A percentile compares a stretch with the other conserved stretches of the same genome.
phyloP scores from a whole-genome alignment of 1,284 basidiomycete species.

The Sphaerobolus stellatus region DNA sequence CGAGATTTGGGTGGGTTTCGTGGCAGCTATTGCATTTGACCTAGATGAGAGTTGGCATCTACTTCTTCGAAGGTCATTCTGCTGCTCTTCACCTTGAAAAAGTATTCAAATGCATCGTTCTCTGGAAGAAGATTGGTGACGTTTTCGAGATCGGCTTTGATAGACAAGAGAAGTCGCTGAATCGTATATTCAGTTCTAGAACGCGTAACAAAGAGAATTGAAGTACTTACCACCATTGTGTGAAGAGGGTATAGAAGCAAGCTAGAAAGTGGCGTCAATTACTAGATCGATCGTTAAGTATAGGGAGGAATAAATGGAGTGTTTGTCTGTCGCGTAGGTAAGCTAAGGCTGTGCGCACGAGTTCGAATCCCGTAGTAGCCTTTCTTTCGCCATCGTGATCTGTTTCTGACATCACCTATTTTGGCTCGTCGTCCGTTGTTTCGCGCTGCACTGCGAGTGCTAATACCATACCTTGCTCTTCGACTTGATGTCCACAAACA shows the following conservation, averaged over 20 bases:
- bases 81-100: conserved; percentile 58
- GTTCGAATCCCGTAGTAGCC: conserved; percentile 16
- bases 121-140: conserved; percentile 66
- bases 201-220: not conserved
- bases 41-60: conserved; percentile 35
- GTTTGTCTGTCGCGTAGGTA: not conserved
- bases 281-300: not conserved
- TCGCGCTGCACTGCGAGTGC: too few species aligned
- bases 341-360: not conserved
- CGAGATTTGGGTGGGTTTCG: conserved; percentile 67
- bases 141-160: conserved; percentile 77
- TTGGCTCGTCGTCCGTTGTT: too few species aligned
- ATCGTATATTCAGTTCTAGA: not conserved
- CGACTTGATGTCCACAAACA: too few species aligned
- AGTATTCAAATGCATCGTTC: conserved; percentile 68
- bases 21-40: conserved; percentile 79
- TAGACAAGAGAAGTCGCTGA: conserved; percentile 61
- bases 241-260: not conserved
- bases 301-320: not conserved
- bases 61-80: not conserved
- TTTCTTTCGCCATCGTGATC: not conserved
- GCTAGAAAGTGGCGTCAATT: not conserved
- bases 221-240: not conserved
- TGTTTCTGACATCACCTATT: too few species aligned
- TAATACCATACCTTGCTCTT: too few species aligned